Evolutionary conservation across 495 filamentous ascomycete genomes (phyloP).

Genomic region (Aspergillus cavernicola): DNA sequence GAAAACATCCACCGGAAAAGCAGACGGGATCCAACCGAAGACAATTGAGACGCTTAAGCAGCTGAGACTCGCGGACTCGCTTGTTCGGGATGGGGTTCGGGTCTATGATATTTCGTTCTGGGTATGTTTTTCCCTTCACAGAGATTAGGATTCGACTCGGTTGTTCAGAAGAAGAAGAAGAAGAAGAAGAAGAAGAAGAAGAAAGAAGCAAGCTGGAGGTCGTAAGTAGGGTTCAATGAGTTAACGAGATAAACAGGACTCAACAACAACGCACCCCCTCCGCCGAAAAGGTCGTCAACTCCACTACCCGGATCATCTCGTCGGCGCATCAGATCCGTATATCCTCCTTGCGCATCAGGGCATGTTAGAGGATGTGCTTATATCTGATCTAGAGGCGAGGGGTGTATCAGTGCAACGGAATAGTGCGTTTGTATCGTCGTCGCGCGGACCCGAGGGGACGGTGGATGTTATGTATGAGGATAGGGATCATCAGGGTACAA

Average conservation of each 20-base stretch:
- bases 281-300: conserved; percentile 63
- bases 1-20: conserved; percentile 67
- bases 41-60: conserved; percentile 72
- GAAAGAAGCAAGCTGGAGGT: no score
- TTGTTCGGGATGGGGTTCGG: conserved; percentile 58
- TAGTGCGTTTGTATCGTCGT: conserved; percentile 53
- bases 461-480: conserved; percentile 28
- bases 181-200: no score
- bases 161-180: no score
- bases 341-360: conserved; percentile 72
- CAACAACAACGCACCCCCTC: conserved; percentile 49
- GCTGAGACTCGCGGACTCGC: conserved; percentile 59
- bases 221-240: no score
- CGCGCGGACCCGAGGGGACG: conserved; percentile 23
- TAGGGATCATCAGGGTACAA: conserved; percentile 8
- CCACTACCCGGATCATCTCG: conserved; percentile 65
- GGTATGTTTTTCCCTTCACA: conserved; percentile 34
- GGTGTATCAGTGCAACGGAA: conserved; percentile 55
- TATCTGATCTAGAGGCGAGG: conserved; percentile 57
- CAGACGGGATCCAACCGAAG: conserved; percentile 76
- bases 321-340: conserved; percentile 68
- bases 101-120: conserved; percentile 72
- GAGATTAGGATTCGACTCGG: no score
- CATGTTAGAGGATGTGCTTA: conserved; percentile 65
- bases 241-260: no score